phyloP scores from a whole-genome alignment of 371 early-diverging fungal genomes.

The Coemansia sp. region DNA sequence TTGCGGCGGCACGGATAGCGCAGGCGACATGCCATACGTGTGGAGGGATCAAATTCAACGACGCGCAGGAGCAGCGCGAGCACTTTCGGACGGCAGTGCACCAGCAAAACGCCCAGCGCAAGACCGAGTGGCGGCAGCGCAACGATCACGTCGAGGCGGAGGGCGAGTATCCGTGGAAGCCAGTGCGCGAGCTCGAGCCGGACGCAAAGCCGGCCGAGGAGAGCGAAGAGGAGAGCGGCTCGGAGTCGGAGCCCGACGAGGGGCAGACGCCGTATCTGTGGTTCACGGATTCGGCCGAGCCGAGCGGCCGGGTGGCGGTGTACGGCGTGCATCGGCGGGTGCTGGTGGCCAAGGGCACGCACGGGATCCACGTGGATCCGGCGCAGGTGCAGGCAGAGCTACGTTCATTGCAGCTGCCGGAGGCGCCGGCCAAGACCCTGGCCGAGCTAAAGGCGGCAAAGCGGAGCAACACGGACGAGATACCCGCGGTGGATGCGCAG shows the following conservation, averaged over 20 bases:
- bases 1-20: constrained; percentile 27
- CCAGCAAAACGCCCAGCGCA: constrained; percentile 23
- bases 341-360: constrained; percentile 23
- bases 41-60: constrained; percentile 37
- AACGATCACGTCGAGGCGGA: not conserved
- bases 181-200: not conserved
- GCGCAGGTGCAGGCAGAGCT: constrained; percentile 15
- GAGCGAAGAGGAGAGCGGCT: not conserved
- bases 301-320: not conserved
- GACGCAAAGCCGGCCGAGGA: not conserved
- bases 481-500: constrained; percentile 4
- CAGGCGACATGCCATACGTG: constrained; percentile 36
- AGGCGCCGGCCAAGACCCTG: constrained; percentile 13
- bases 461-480: not conserved
- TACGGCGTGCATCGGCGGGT: constrained; percentile 41
- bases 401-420: constrained; percentile 24
- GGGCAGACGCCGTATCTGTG: constrained; percentile 22
- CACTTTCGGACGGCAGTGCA: constrained; percentile 40
- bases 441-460: constrained; percentile 18
- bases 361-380: constrained; percentile 24
- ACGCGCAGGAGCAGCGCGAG: constrained; percentile 28
- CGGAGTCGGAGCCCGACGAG: not conserved
- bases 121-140: constrained; percentile 18
- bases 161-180: constrained; percentile 28
- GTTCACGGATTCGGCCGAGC: constrained; percentile 11